Base-by-base conservation (phyloP, 176 grass and related monocot genomes). In the Tuctoria greenei region DNA sequence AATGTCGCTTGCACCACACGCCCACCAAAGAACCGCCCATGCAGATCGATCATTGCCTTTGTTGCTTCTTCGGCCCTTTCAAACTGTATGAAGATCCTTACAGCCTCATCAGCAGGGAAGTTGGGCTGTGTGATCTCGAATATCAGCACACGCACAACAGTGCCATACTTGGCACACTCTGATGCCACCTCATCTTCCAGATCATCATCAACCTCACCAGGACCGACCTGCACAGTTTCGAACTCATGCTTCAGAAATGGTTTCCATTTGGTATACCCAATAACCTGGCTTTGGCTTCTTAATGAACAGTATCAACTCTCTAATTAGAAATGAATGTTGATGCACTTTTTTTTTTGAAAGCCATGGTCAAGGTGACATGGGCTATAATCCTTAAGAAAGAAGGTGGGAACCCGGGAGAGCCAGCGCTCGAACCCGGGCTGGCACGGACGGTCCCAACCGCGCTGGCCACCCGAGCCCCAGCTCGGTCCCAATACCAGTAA, bases 171-270 rank as follows among this genome's bases (percentile, higher is more conserved):
- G 78, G 89, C 60, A 58, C 91, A 99, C 50, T 99, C 95, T 0
- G 77, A 85, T 47, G 89, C 89, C 16, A 99, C 87, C 71, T 99
- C 95, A 10, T 99, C 89, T 86, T 99, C 95, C 13, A 95, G 79
- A 60, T 99, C 91, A 20, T 99, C 95, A 16, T 99, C 95, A 66
- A 99, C 95, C 77, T 99, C 91, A 14, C 91, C 95, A 10, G 91
- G 95, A 21, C 95, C 89, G 76, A 99, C 89, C 91, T 99, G 76
- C 27, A 59, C 67, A 72, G 67, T 69, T 89, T 54, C 67, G 79
- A 8, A 7, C 9, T 38, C 25, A 61, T 17, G 3, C n/a, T 57
- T 71, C 17, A 78, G n/a, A 81, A 46, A 46, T 24, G 36, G 35
- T 26, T 47, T 59, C 28, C 59, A 73, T 9, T 54, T 70, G 61